Base-by-base conservation (phyloP, 2,329 filamentous ascomycete species). In the Colletotrichum sp. region DNA sequence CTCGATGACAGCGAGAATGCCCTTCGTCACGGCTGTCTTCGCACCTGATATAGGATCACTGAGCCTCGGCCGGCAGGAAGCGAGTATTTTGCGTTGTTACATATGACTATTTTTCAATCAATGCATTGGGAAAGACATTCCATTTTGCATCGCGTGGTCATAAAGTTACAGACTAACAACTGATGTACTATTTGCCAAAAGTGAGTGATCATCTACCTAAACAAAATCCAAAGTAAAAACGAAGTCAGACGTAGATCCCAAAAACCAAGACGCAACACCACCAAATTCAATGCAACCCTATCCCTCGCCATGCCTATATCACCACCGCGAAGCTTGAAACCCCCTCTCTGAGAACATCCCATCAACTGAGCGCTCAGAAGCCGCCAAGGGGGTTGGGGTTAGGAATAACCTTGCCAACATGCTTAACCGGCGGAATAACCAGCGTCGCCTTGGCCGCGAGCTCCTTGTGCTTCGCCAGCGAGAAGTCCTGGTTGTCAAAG, bases 311-410 rank as follows among this genome's bases (percentile, higher is more conserved):
- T 13, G 6, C n/a, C 2, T 13, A 0, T 8, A 52, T 8, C n/a
- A 52, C n/a, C 11, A n/a, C 19, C 39, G 5, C 9, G 5, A 48
- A 48, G 39, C 9, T 12, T 12, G 19, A n/a, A 48, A n/a, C 0
- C 9, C 39, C 9, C 39, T 48, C 39, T n/a, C 19, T 59, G 0
- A 5, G 2, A 27, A 4, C 12, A 7, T 7, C 13, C 11, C 25
- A 16, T 30, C 19, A 61, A 5, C 44, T n/a, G 5, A 2, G 6
- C n/a, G 12, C 28, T 57, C 70, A 70, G 57, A 87, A 85, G 9
- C 86, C 86, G 8, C 83, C 80, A 44, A 81, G 76, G 48, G 86
- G 86, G 80, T 87, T 86, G 74, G 85, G 85, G 81, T 87, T 87
- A 64, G 80, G 76, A n/a, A 85, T 81, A 68, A 85, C 81, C 19